phyloP scores from a whole-genome alignment of 1,284 basidiomycete genomes.

The Pisolithus thermaeus region DNA sequence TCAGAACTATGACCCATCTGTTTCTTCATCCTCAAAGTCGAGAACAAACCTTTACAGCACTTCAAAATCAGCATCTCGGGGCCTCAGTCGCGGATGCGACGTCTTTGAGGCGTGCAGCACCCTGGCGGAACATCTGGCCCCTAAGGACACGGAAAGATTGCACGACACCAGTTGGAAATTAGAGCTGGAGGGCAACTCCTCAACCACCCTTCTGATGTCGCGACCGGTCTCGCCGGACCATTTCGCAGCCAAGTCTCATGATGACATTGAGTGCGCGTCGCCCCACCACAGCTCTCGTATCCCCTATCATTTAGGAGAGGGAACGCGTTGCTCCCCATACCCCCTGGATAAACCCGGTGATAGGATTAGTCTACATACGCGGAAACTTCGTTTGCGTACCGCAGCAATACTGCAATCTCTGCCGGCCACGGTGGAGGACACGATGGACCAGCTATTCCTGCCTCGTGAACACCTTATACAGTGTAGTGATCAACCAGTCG shows the following conservation, averaged over 20 bases:
- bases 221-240: conserved; percentile 6
- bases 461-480: background rate
- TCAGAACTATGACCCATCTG: background rate
- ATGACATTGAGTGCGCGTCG: conserved; percentile 8
- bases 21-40: background rate
- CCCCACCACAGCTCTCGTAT: conserved; percentile 2
- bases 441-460: background rate
- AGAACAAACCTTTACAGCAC: background rate
- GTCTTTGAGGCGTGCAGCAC: background rate
- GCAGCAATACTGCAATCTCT: conserved; percentile 21
- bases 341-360: conserved; percentile 22
- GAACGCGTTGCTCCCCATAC: conserved; percentile 7
- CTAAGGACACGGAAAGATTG: conserved; percentile 10
- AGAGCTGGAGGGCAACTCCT: conserved; percentile 18
- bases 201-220: conserved; percentile 18
- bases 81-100: background rate
- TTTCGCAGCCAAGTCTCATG: background rate
- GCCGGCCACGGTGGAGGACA: conserved; percentile 21
- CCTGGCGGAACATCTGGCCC: conserved; percentile 2
- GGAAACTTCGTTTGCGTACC: conserved; percentile 24
- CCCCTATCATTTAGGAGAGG: conserved; percentile 2
- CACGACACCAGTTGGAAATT: conserved; percentile 12
- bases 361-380: conserved; percentile 18
- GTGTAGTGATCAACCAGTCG: background rate
- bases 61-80: background rate